Evolutionary conservation across 1,284 basidiomycete genomes (phyloP).

Genomic region (Ganoderma sinense): DNA sequence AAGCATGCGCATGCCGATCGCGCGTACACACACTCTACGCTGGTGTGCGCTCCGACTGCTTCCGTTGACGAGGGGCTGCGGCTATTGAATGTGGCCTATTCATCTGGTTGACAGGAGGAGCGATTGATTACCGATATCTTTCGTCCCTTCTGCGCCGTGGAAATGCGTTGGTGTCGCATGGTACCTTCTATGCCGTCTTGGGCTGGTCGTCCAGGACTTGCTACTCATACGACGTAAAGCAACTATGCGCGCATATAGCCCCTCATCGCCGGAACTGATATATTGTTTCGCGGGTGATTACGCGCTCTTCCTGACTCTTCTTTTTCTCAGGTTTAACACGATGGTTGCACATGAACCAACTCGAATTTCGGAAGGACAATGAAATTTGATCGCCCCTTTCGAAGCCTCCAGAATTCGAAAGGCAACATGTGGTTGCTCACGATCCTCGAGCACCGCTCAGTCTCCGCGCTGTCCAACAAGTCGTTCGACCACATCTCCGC

Average conservation of each 20-base stretch:
- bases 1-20: background rate
- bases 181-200: background rate
- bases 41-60: conserved; percentile 2
- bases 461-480: background rate
- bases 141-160: background rate
- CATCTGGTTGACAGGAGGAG: background rate
- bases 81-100: background rate
- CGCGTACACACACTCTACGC: background rate
- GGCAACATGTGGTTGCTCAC: background rate
- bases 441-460: background rate
- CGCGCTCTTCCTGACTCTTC: background rate
- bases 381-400: conserved; percentile 3
- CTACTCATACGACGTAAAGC: background rate
- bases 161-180: background rate
- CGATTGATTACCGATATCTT: background rate
- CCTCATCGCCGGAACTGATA: background rate
- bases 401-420: background rate
- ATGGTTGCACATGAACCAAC: background rate
- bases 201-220: background rate
- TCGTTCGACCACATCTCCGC: background rate
- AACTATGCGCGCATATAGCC: background rate
- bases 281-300: background rate
- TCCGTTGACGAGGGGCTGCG: conserved; percentile 1
- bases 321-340: background rate
- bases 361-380: background rate